phyloP scores from a whole-genome alignment of 2,329 filamentous ascomycete species.

The Phyllosticta paracitricarpa region DNA sequence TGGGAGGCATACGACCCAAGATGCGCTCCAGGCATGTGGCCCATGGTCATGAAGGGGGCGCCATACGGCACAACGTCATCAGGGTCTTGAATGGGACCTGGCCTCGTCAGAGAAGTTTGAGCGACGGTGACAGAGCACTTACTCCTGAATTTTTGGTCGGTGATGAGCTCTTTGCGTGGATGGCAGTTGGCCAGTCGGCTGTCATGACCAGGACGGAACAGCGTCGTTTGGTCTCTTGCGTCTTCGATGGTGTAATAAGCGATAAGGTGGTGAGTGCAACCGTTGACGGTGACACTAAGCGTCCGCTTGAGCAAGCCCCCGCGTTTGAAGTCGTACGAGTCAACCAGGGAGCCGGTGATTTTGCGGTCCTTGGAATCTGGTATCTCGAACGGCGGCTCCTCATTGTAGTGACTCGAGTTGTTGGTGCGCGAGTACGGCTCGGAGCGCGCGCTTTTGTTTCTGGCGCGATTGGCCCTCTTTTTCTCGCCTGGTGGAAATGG shows the following conservation, averaged over 20 bases:
- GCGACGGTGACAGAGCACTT: not conserved
- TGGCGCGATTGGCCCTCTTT: slow-evolving; percentile 59
- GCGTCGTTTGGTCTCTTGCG: slow-evolving; percentile 34
- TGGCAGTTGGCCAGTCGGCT: slow-evolving; percentile 6
- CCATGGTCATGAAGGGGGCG: not conserved
- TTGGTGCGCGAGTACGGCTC: slow-evolving; percentile 41
- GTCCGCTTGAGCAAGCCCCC: slow-evolving; percentile 86
- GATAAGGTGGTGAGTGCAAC: slow-evolving; percentile 73
- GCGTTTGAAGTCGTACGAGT: slow-evolving; percentile 79
- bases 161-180: slow-evolving; percentile 6
- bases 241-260: slow-evolving; percentile 82
- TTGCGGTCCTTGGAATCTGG: slow-evolving; percentile 41
- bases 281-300: slow-evolving; percentile 66
- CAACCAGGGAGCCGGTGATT: slow-evolving; percentile 74
- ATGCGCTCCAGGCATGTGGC: not conserved
- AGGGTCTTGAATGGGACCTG: slow-evolving; percentile 7
- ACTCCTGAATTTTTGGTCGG: slow-evolving; percentile 10
- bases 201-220: slow-evolving; percentile 5
- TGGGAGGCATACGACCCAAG: slow-evolving; percentile 1
- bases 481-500: slow-evolving; percentile 75
- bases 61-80: slow-evolving; percentile 6
- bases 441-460: slow-evolving; percentile 33
- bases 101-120: not conserved
- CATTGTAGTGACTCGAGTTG: not conserved
- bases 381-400: slow-evolving; percentile 18